Conservation (phyloP, 192 early-diverging fungal genomes). For the Coemansia guatemalensis region DNA sequence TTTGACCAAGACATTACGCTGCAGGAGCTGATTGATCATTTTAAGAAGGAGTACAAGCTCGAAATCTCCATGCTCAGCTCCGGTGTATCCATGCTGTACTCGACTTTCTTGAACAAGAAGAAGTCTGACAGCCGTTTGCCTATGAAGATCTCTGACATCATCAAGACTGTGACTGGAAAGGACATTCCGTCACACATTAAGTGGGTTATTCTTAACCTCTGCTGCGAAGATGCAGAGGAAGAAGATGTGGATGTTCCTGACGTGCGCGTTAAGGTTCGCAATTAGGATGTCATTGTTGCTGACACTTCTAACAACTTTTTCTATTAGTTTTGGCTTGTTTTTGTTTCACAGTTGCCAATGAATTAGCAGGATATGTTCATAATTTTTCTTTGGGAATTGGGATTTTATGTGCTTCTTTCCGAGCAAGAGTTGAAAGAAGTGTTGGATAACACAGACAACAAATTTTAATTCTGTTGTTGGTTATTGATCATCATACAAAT, state of each 20-base stretch:
- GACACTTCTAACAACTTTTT: background rate
- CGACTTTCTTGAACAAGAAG: constrained; percentile 83
- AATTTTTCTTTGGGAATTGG: no score
- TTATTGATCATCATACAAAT: no score
- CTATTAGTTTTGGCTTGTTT: background rate
- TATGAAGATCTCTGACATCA: constrained; percentile 79
- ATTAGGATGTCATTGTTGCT: constrained; percentile 11
- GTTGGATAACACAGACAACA: no score
- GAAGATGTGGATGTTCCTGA: constrained; percentile 83
- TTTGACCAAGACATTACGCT: constrained; percentile 82
- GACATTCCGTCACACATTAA: constrained; percentile 83
- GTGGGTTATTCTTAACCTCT: constrained; percentile 81
- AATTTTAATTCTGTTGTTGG: no score
- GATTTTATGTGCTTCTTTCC: no score
- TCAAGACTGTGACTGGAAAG: constrained; percentile 84
- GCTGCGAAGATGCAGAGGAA: constrained; percentile 82
- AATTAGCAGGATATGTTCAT: no score
- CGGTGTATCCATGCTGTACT: constrained; percentile 91
- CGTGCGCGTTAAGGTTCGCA: constrained; percentile 42
- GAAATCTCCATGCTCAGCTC: constrained; percentile 92
- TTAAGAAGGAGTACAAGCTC: constrained; percentile 77
- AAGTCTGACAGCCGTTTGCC: constrained; percentile 78
- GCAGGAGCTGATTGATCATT: constrained; percentile 84
- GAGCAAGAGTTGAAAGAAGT: no score
- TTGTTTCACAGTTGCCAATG: background rate